These are phyloP conservation scores for Pseudomonodictys pantanalensis DNA, from an alignment of 495 filamentous ascomycete species.

Conservation along the genomic window DNA sequence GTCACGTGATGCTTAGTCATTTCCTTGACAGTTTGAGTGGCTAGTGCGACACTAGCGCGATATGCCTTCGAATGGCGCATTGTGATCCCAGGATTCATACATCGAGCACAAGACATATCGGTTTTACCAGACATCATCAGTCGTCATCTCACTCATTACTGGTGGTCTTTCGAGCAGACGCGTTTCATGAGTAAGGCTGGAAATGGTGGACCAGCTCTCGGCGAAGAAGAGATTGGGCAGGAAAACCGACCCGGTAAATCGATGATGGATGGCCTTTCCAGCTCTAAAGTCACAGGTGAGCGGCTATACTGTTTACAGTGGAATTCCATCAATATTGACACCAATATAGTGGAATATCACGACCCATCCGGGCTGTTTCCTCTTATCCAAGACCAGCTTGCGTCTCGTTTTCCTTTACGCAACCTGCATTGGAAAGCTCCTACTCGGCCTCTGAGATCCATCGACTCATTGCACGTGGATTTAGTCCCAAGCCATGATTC, in stretches of 20 bases:
- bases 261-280: conserved; percentile 52
- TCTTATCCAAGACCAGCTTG: conserved; percentile 70
- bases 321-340: neutral
- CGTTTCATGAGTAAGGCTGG: conserved; percentile 30
- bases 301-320: neutral
- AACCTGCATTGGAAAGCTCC: conserved; percentile 97
- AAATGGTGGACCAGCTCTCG: conserved; percentile 31
- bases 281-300: conserved; percentile 70
- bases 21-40: too few species aligned
- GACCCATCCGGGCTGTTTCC: conserved; percentile 86
- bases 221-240: conserved; percentile 27
- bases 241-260: conserved; percentile 14
- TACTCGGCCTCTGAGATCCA: conserved; percentile 82
- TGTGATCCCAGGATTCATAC: neutral
- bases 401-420: conserved; percentile 77
- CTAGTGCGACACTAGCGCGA: neutral
- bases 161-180: conserved; percentile 1
- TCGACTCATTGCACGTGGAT: conserved; percentile 86
- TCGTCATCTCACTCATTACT: neutral
- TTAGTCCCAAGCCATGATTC: conserved; percentile 58
- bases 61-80: neutral
- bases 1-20: too few species aligned
- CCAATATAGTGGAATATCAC: conserved; percentile 59
- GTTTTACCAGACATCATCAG: conserved; percentile 8
- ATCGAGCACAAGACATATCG: too few species aligned